These are phyloP conservation scores for Aspergillus hiratsukae DNA, from an alignment of 2,329 filamentous ascomycete species.

Conservation along the genomic window DNA sequence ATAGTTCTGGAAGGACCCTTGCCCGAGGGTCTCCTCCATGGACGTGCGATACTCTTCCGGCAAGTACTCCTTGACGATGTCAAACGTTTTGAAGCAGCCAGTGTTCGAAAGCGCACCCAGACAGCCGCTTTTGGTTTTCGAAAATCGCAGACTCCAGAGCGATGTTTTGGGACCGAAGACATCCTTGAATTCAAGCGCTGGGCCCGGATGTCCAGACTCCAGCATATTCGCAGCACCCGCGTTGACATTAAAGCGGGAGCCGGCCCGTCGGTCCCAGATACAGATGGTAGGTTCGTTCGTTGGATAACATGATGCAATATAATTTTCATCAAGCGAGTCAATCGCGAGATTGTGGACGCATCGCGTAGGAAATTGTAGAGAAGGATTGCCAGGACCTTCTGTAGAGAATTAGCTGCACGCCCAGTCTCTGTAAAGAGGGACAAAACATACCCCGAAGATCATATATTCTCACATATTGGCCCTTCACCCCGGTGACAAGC, in stretches of 20 bases:
- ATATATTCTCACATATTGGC: constrained; percentile 58
- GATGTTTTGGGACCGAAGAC: constrained; percentile 49
- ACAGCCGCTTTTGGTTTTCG: constrained; percentile 53
- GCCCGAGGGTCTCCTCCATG: constrained; percentile 38
- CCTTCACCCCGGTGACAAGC: constrained; percentile 57
- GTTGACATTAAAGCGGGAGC: constrained; percentile 34
- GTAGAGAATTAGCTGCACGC: neutral
- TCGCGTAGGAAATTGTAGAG: constrained; percentile 50
- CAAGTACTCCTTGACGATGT: constrained; percentile 50
- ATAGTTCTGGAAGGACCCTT: constrained; percentile 36
- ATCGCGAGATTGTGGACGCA: constrained; percentile 62
- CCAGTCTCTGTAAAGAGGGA: constrained; percentile 6
- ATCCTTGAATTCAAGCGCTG: constrained; percentile 56
- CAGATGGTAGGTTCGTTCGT: constrained; percentile 55
- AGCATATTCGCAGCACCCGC: constrained; percentile 26
- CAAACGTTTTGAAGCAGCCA: constrained; percentile 55
- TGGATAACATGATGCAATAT: constrained; percentile 56
- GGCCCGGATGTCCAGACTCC: constrained; percentile 37
- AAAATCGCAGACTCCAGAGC: constrained; percentile 61
- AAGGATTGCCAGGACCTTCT: constrained; percentile 37
- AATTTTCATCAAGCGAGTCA: constrained; percentile 61
- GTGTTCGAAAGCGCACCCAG: constrained; percentile 57
- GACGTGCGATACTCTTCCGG: constrained; percentile 36
- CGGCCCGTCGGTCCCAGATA: constrained; percentile 58
- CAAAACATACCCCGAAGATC: constrained; percentile 52